These are phyloP conservation scores for Austroboletus sp. DNA, from an alignment of 1,284 basidiomycete species.

Conservation along the genomic window DNA sequence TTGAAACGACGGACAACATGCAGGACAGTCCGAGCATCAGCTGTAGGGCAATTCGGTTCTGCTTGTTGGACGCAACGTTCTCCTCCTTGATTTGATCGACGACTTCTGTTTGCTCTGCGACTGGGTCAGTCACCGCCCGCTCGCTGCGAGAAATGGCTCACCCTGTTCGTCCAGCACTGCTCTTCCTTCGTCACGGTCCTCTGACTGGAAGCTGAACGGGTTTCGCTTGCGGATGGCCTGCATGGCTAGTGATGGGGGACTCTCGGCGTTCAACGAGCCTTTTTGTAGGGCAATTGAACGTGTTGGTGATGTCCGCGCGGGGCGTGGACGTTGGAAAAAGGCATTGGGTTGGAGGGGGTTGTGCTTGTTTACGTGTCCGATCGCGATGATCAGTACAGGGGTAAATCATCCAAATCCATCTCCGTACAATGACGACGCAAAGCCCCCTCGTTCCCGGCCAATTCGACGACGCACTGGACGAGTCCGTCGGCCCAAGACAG, in stretches of 20 bases:
- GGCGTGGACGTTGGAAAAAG: background rate
- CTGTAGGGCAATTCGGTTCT: conserved; percentile 35
- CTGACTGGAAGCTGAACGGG: conserved; percentile 37
- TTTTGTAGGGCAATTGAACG: conserved; percentile 15
- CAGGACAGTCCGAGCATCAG: conserved; percentile 39
- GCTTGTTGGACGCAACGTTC: conserved; percentile 37
- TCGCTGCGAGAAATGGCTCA: conserved; percentile 9
- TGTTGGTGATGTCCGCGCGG: conserved; percentile 5
- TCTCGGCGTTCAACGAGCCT: background rate
- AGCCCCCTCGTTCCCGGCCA: conserved; percentile 37
- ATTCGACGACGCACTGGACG: conserved; percentile 45
- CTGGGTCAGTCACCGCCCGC: conserved; percentile 5
- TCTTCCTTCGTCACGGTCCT: conserved; percentile 27
- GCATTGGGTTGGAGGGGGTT: conserved; percentile 16
- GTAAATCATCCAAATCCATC: conserved; percentile 4
- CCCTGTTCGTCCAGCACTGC: conserved; percentile 50
- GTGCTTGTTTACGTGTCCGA: conserved; percentile 21
- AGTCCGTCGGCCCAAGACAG: conserved; percentile 24
- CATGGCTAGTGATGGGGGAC: conserved; percentile 15
- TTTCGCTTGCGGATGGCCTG: conserved; percentile 38
- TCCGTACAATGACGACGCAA: conserved; percentile 17
- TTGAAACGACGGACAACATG: conserved; percentile 37
- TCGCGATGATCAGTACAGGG: conserved; percentile 11
- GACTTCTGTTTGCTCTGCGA: conserved; percentile 49
- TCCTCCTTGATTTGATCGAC: conserved; percentile 39